Evolutionary conservation across 2,329 filamentous ascomycete species (phyloP), one percentile per base, ranked within the genome.

Genomic region (Aspergillus phoenicis): DNA sequence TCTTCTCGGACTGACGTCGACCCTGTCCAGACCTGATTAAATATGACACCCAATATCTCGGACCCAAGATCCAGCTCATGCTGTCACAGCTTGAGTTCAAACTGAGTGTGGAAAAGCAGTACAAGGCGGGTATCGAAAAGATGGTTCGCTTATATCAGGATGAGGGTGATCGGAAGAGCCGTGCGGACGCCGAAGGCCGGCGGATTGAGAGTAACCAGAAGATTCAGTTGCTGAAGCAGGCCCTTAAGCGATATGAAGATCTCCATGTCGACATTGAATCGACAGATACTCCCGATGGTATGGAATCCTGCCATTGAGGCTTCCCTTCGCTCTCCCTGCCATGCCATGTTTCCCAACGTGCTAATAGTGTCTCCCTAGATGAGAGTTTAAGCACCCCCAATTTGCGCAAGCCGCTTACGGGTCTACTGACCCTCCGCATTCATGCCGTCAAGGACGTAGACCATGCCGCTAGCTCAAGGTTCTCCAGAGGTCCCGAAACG

Each of bases 81-180:
- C 83, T 99, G 73, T 96, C 95, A 52, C 95, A 99, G 78, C 89
- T 99, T 65, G 93, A 98, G 78, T 99, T 99, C 83, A 99, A 99
- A 81, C 85, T 99, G 63, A 97, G 95, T 68, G 95, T 99, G 28
- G 95, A 99, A 77, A 96, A 97, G 75, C 95, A 99, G 79, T 99
- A 99, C 79, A 93, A 98, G 67, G 96, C 96, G 73, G 95, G 95
- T 64, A 95, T 99, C 69, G 95, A 99, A 79, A 99, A 99, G 82
- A 98, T 99, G 95, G 91, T 97, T 51, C 92, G 95, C 75, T 83
- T 99, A 38, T 99, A 99, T 75, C 89, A 95, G 74, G 95, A 98
- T 85, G 95, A 98, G 77, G 94, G 95, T 30, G 95, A 99, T 75
- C 89, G 93, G 69, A 97, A 97, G 83, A 98, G 94, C 80, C 91